Evolutionary conservation across 768 basidiomycete species (phyloP).

Genomic region (Amanita jacksonii): DNA sequence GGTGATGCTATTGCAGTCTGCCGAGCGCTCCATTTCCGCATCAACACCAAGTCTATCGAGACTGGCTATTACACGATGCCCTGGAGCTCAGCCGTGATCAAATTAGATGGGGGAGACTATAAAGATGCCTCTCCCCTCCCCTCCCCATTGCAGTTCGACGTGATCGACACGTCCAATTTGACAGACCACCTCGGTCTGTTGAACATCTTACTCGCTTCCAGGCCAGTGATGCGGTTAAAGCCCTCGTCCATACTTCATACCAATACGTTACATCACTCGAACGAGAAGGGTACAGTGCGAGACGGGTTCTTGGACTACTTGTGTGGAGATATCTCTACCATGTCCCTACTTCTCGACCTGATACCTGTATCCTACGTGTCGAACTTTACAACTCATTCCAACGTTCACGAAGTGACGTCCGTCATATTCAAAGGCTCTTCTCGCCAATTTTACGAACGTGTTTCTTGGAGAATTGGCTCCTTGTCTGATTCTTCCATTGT

Average conservation of each 20-base stretch:
- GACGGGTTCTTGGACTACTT: constrained; percentile 23
- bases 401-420: constrained; percentile 26
- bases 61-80: constrained; percentile 22
- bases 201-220: constrained; percentile 29
- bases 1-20: constrained; percentile 32
- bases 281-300: constrained; percentile 17
- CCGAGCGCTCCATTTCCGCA: constrained; percentile 21
- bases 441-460: constrained; percentile 26
- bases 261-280: constrained; percentile 25
- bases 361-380: constrained; percentile 29
- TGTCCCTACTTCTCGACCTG: constrained; percentile 33
- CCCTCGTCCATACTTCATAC: constrained; percentile 30
- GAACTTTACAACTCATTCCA: constrained; percentile 30
- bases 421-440: constrained; percentile 8
- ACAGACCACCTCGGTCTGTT: constrained; percentile 38
- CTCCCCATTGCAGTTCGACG: constrained; percentile 30
- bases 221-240: constrained; percentile 27
- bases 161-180: constrained; percentile 44
- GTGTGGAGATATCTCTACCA: constrained; percentile 29
- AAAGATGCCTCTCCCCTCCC: neutral
- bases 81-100: constrained; percentile 26
- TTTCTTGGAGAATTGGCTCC: constrained; percentile 26
- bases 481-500: neutral
- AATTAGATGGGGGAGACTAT: constrained; percentile 25
- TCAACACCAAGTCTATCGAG: constrained; percentile 12